Conservation (phyloP, 2,329 filamentous ascomycete genomes). For the Colletotrichum sp. region DNA sequence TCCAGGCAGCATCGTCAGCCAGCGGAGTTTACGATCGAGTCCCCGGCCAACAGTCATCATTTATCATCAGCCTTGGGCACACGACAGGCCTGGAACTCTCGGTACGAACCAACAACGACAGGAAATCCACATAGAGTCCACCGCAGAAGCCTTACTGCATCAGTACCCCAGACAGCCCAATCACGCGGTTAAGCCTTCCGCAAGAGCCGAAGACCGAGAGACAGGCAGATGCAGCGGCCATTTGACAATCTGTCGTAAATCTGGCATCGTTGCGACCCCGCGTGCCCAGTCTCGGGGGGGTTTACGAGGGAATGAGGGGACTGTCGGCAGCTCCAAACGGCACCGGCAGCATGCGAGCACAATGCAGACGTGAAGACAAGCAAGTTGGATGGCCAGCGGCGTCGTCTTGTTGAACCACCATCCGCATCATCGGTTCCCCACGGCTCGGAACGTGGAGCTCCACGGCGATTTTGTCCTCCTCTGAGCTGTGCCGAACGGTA, state of each 20-base stretch:
- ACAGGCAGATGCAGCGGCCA: not conserved
- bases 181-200: not conserved
- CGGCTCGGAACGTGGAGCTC: constrained; percentile 16
- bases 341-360: not conserved
- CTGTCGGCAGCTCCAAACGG: not conserved
- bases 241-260: not conserved
- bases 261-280: not conserved
- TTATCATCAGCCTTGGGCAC: not conserved
- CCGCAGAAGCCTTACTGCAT: not conserved
- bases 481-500: not conserved
- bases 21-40: not conserved
- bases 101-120: not conserved
- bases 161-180: not conserved
- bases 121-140: not conserved
- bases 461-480: not conserved
- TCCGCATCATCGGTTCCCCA: not conserved
- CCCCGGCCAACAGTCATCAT: not conserved
- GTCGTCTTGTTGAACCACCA: not conserved
- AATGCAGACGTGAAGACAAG: not conserved
- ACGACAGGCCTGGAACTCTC: not conserved
- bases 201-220: not conserved
- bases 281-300: not conserved
- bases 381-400: not conserved
- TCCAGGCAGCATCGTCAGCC: not conserved
- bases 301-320: not conserved